A percentile compares a stretch with the other conserved stretches of the same genome.
Evolutionary conservation across 805 yeast species (phyloP).

Genomic region (Nakazawaea siamensis): DNA sequence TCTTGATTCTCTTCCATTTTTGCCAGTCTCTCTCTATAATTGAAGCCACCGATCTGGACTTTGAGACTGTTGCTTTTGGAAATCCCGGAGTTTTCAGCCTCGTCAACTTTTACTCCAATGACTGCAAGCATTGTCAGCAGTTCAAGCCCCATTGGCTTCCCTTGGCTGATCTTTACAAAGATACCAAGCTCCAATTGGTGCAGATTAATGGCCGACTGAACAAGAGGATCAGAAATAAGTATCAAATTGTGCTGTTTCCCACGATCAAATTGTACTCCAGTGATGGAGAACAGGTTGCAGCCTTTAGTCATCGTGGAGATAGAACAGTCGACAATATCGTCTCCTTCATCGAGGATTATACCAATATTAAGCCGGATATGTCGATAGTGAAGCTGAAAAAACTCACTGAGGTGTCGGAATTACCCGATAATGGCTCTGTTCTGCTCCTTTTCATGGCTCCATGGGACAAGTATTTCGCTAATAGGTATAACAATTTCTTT

Average conservation of each 20-base stretch:
- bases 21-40: too few relatives aligned
- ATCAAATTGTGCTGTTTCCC: slow-evolving; percentile 39
- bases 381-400: slow-evolving; percentile 17
- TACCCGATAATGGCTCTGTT: slow-evolving; percentile 14
- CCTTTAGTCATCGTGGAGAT: slow-evolving; percentile 23
- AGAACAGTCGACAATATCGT: slow-evolving; percentile 24
- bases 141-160: slow-evolving; percentile 38
- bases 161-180: slow-evolving; percentile 33
- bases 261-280: slow-evolving; percentile 29
- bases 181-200: slow-evolving; percentile 25
- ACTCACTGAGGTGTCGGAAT: slow-evolving; percentile 3
- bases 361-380: slow-evolving; percentile 26
- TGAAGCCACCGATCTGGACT: slow-evolving; percentile 17
- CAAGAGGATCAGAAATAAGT: slow-evolving; percentile 27
- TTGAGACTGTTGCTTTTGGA: slow-evolving; percentile 16
- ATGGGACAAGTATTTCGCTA: slow-evolving; percentile 26
- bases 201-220: slow-evolving; percentile 26
- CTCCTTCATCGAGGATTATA: slow-evolving; percentile 21
- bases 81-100: slow-evolving; percentile 26
- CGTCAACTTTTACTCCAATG: slow-evolving; percentile 37
- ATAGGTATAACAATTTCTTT: slow-evolving; percentile 22
- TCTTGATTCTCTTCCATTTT: too few relatives aligned
- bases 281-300: slow-evolving; percentile 29
- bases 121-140: slow-evolving; percentile 37
- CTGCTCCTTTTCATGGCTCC: slow-evolving; percentile 28